A percentile compares a stretch with the other conserved stretches of the same genome.
Evolutionary conservation across 345 rosid genomes (phyloP).

Genomic region (Kernera saxatilis): DNA sequence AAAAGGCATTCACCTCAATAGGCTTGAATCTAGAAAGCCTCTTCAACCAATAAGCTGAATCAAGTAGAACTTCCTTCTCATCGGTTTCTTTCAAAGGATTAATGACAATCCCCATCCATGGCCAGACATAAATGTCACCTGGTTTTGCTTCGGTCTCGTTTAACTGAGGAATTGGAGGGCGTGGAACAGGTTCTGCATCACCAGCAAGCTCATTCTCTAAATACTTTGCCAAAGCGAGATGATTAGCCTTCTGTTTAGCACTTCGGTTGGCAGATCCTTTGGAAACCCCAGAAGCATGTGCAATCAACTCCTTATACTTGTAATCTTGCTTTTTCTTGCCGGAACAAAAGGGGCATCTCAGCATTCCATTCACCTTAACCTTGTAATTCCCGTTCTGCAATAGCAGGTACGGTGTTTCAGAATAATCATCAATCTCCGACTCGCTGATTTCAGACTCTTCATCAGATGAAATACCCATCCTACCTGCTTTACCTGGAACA

Average conservation of each 20-base stretch:
- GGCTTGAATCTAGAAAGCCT: constrained; percentile 59
- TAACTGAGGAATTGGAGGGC: constrained; percentile 18
- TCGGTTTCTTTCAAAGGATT: constrained; percentile 33
- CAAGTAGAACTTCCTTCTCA: constrained; percentile 29
- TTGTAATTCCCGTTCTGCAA: constrained; percentile 44
- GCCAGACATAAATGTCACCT: constrained; percentile 58
- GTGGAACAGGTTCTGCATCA: constrained; percentile 37
- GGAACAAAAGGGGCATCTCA: constrained; percentile 80
- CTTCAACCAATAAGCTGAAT: constrained; percentile 49
- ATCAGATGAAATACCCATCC: constrained; percentile 56
- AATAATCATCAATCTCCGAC: constrained; percentile 58
- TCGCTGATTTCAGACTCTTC: constrained; percentile 84
- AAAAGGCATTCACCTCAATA: constrained; percentile 41
- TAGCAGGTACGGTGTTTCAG: constrained; percentile 48
- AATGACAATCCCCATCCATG: constrained; percentile 78
- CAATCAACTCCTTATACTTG: constrained; percentile 68
- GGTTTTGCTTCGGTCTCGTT: constrained; percentile 21
- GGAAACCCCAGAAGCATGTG: constrained; percentile 78
- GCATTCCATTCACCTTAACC: constrained; percentile 56
- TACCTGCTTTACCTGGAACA: constrained; percentile 8
- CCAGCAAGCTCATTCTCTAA: constrained; percentile 53
- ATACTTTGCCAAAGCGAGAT: constrained; percentile 70
- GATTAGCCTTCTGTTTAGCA: constrained; percentile 73
- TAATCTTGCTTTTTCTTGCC: constrained; percentile 89
- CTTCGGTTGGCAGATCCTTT: constrained; percentile 75